Base-by-base conservation (phyloP, 2,329 filamentous ascomycete species). In the Nectriaceae sp. region DNA sequence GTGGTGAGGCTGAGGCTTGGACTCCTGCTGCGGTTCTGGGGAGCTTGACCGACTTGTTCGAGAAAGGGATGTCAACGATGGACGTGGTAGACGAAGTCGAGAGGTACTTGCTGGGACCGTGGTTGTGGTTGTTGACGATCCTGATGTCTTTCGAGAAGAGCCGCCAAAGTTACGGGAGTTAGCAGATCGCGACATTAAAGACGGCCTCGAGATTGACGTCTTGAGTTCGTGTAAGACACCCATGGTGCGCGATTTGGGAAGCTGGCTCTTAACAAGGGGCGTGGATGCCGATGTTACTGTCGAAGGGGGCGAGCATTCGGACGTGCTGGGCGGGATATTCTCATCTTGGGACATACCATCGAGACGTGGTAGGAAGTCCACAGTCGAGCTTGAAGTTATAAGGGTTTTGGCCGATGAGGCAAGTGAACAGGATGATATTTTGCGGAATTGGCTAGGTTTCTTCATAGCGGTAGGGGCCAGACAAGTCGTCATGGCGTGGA, bases 171-270 rank as follows among this genome's bases (percentile, higher is more conserved):
- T 6, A 18, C 50, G 46, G 26, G 51, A 38, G 6, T 54, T 59
- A 15, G 48, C 48, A 22, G 47, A 53, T 18, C 57, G 57, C 11
- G 54, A 22, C 13, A 44, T 56, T 19, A 66, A 38, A 3, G 60
- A 63, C 3, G 63, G 52, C 13, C 70, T 67, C 1, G 75, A 76
- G 2, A 78, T 66, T 1, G 75, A 74, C 3, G 70, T 66, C 5
- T 73, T 75, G 31, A 80, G 52, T 11, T 70, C 76, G 5, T 73
- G 73, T 11, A 80, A 57, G 2, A 75, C 70, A 20, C 56, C 70
- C 54, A 78, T 63, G 2, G 77, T 78, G 21, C 68, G 67, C 5
- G 76, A 77, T 47, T 68, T 77, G 6, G 76, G 71, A 1, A 78
- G 51, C 22, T 61, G 68, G 13, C 55, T 64, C 38, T 59, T 61